Conservation (phyloP, 2,329 filamentous ascomycete species). For the Apiospora aurea region DNA sequence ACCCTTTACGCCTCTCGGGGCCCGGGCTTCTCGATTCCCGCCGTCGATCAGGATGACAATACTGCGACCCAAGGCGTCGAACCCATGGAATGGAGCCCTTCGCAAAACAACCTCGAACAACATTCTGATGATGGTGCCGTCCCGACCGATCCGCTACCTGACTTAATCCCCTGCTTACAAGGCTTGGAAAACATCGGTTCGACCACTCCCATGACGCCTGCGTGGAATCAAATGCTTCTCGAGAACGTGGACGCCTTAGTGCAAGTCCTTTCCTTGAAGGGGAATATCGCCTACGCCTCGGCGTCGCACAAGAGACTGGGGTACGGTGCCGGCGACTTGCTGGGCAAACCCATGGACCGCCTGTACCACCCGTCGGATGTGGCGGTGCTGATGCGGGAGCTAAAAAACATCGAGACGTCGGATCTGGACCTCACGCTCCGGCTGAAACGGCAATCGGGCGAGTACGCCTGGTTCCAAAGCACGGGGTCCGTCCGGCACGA, state of each 20-base stretch:
- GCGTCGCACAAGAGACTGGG: slow-evolving; percentile 63
- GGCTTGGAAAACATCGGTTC: not conserved
- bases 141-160: too few relatives aligned
- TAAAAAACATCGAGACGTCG: not conserved
- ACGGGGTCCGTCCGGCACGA: not conserved
- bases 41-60: too few relatives aligned
- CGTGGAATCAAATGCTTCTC: slow-evolving; percentile 87
- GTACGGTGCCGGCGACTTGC: not conserved
- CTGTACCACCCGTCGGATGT: slow-evolving; percentile 17
- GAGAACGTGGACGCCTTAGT: slow-evolving; percentile 91
- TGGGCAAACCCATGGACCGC: not conserved
- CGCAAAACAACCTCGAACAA: too few relatives aligned
- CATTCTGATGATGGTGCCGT: too few relatives aligned
- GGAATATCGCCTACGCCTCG: slow-evolving; percentile 85
- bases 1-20: not conserved
- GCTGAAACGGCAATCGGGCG: not conserved
- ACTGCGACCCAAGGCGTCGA: too few relatives aligned
- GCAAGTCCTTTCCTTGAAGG: slow-evolving; percentile 86
- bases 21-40: not conserved
- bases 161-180: too few relatives aligned
- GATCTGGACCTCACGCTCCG: slow-evolving; percentile 8
- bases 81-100: too few relatives aligned
- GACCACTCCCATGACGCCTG: slow-evolving; percentile 67
- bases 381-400: not conserved
- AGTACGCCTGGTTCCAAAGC: slow-evolving; percentile 14